Percentiles rank a stretch among this genome's conserved stretches.
phyloP scores from a whole-genome alignment of 768 basidiomycete genomes.

The Kondoa subrosea region DNA sequence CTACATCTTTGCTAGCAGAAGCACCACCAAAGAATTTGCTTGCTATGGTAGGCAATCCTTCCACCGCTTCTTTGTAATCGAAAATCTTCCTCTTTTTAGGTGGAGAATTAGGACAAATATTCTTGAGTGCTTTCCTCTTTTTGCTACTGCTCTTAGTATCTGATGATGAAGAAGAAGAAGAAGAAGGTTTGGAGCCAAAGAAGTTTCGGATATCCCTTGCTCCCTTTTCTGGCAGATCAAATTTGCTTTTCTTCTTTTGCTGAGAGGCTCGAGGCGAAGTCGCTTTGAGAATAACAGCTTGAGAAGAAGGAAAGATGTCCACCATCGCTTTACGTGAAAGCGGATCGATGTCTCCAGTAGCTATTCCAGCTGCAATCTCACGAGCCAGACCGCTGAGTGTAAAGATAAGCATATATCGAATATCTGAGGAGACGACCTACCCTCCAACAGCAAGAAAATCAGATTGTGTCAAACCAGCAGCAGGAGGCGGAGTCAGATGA shows the following conservation, averaged over 20 bases:
- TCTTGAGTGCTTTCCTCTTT: not conserved
- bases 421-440: constrained; percentile 42
- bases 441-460: constrained; percentile 37
- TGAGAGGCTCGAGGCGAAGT: constrained; percentile 20
- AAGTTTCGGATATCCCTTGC: constrained; percentile 9
- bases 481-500: constrained; percentile 48
- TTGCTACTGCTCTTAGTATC: too few species aligned
- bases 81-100: not conserved
- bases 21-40: constrained; percentile 8
- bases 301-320: constrained; percentile 50
- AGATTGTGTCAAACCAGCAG: constrained; percentile 43
- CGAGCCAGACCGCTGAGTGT: constrained; percentile 47
- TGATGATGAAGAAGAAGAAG: not conserved
- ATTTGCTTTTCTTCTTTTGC: not conserved
- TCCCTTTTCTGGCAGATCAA: constrained; percentile 6
- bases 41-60: not conserved
- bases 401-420: not conserved
- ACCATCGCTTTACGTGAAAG: constrained; percentile 49
- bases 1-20: not conserved
- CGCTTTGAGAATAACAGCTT: constrained; percentile 15
- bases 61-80: not conserved
- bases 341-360: constrained; percentile 43
- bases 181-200: not conserved
- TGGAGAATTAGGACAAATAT: not conserved
- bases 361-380: constrained; percentile 48